Percentiles rank a stretch among this genome's conserved stretches.
Conservation (phyloP, 2,329 filamentous ascomycete genomes). For the Colletotrichum cereale region DNA sequence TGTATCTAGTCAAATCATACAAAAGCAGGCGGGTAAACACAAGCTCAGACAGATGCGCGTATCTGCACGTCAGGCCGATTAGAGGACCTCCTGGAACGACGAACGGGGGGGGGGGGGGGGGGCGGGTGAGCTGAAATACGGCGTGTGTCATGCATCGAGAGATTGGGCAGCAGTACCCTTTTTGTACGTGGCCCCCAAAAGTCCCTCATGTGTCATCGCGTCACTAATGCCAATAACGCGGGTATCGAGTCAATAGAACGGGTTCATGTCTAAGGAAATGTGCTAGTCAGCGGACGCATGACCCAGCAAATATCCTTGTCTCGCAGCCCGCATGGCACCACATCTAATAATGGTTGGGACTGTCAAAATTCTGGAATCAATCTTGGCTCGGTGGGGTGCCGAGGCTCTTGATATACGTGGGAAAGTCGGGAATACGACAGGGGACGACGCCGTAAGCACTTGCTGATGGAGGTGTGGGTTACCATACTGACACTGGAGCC, state of each 20-base stretch:
- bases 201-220: not conserved
- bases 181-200: constrained; percentile 30
- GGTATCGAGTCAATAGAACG: constrained; percentile 8
- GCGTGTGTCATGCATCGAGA: not conserved
- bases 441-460: constrained; percentile 20
- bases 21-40: not conserved
- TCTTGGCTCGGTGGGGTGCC: constrained; percentile 18
- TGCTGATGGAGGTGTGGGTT: not conserved
- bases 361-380: not conserved
- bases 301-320: constrained; percentile 29
- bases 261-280: not conserved
- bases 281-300: constrained; percentile 12
- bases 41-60: constrained; percentile 7
- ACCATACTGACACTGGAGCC: not conserved
- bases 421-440: not conserved
- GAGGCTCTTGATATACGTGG: not conserved
- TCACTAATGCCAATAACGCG: not conserved
- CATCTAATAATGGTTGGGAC: constrained; percentile 12
- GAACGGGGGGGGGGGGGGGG: constrained; percentile 3
- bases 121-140: not conserved
- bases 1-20: not conserved
- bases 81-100: constrained; percentile 3
- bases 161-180: constrained; percentile 15
- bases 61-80: constrained; percentile 30
- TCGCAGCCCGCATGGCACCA: constrained; percentile 13